Evolutionary conservation across 1,284 basidiomycete species (phyloP), one percentile per base, ranked within the genome.

Genomic region (Ceratobasidium sp.): DNA sequence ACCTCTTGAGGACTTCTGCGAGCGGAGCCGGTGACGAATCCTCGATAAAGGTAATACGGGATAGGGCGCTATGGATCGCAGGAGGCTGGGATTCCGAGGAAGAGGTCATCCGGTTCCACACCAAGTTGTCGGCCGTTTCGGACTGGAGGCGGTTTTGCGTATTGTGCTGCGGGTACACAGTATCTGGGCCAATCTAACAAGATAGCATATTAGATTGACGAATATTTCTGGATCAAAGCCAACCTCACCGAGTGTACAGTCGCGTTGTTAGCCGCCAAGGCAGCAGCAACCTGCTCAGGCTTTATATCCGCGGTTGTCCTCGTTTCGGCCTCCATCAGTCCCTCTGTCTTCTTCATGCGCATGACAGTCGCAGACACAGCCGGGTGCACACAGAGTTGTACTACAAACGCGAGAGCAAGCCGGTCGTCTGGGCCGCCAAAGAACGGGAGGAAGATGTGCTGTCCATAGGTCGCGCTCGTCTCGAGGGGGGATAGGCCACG

Each of bases 341-440:
- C 78, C 56, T 84, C 87, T 73, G 76, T 81, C 81, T 85, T 88
- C 75, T 77, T 81, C 64, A 94, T 79, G 75, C 88, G 83, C 33
- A 93, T 79, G 2, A 94, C 85, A 0, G 90, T 92, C 3, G 92
- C 94, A 8, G 81, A 85, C 2, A 92, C 85, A 25, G 80, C 79
- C 0, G 86, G 79, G 76, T 90, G 89, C 49, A 82, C 79, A 77
- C 92, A 94, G 14, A 96, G 83, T 80, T 95, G 93, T 12, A 92
- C 86, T 9, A 92, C 84, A 77, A 96, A 88, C 44, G 86, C 82
- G 28, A 97, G 82, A 0, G 94, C 92, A 9, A 93, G 85, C 1
- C 95, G 87, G 78, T 97, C 95, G 79, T 98, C 95, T 0, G 93
- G 90, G 0, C 95, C 95, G 62, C 95, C 95, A 79, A 95, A 91